phyloP scores from a whole-genome alignment of 495 filamentous ascomycete species.

The Neurospora sp. region DNA sequence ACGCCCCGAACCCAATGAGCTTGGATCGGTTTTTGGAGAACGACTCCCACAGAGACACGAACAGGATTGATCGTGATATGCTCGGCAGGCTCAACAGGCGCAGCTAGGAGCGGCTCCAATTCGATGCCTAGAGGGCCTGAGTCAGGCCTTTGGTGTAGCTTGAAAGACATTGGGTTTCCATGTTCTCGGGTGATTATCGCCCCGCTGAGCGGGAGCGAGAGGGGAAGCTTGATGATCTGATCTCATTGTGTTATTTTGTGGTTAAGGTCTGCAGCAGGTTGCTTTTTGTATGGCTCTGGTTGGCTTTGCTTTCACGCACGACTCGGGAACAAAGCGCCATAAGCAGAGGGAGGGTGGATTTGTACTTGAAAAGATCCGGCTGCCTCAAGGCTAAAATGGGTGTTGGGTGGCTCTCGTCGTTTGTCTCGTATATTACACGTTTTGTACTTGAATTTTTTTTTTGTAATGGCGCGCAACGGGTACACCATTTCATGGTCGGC shows the following conservation, averaged over 20 bases:
- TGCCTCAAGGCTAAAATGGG: neutral
- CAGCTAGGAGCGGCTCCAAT: neutral
- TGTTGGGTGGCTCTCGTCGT: neutral
- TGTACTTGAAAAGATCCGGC: neutral
- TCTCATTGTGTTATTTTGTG: neutral
- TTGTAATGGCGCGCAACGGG: neutral
- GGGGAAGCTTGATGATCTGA: neutral
- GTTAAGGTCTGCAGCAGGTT: neutral
- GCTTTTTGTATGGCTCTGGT: neutral
- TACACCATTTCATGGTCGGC: neutral
- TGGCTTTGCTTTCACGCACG: neutral
- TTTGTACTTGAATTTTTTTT: neutral
- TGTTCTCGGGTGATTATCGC: neutral
- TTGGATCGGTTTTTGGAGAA: conserved; percentile 30
- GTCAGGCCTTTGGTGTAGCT: neutral
- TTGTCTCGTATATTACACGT: neutral
- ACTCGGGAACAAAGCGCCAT: neutral
- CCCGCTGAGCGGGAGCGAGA: neutral
- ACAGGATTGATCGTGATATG: conserved; percentile 37
- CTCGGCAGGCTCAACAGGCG: conserved; percentile 23
- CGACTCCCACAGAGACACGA: conserved; percentile 12
- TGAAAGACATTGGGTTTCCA: neutral
- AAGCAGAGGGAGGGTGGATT: neutral
- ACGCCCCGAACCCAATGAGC: conserved; percentile 31
- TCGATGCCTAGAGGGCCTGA: neutral